phyloP scores from a whole-genome alignment of 805 yeast species.

The Saturnispora dispora region DNA sequence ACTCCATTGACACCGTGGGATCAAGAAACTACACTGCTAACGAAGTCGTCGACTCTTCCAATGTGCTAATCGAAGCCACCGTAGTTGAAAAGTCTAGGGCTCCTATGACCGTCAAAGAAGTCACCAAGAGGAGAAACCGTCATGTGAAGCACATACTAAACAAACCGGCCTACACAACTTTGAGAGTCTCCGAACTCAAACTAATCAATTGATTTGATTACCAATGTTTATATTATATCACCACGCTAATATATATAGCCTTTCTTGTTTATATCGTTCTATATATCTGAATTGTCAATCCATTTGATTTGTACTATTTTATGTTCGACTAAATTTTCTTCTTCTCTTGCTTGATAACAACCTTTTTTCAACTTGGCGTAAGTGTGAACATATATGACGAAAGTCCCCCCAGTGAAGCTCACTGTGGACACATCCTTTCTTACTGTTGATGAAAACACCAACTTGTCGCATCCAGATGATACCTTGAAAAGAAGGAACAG shows the following conservation, averaged over 20 bases:
- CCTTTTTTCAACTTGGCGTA: background rate
- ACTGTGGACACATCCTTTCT: constrained; percentile 6
- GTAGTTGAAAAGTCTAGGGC: constrained; percentile 81
- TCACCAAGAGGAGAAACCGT: constrained; percentile 74
- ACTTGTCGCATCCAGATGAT: background rate
- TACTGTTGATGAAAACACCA: background rate
- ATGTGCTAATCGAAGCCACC: constrained; percentile 61
- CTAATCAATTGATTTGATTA: background rate
- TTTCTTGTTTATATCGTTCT: background rate
- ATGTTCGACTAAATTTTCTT: background rate
- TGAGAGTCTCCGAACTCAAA: constrained; percentile 55
- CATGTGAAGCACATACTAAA: constrained; percentile 56
- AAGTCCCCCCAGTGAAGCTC: constrained; percentile 1
- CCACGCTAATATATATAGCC: background rate
- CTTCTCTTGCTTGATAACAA: background rate
- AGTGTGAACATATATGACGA: constrained; percentile 1
- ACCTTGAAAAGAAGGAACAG: background rate
- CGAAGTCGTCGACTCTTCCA: constrained; percentile 44
- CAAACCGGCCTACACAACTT: constrained; percentile 67
- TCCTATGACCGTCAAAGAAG: constrained; percentile 62
- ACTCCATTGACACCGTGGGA: constrained; percentile 74
- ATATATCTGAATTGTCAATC: background rate
- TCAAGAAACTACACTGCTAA: constrained; percentile 70
- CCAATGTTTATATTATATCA: background rate
- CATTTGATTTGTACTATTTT: background rate